phyloP scores from a whole-genome alignment of 1,284 basidiomycete species.

The Pseudozyma hubeiensis region DNA sequence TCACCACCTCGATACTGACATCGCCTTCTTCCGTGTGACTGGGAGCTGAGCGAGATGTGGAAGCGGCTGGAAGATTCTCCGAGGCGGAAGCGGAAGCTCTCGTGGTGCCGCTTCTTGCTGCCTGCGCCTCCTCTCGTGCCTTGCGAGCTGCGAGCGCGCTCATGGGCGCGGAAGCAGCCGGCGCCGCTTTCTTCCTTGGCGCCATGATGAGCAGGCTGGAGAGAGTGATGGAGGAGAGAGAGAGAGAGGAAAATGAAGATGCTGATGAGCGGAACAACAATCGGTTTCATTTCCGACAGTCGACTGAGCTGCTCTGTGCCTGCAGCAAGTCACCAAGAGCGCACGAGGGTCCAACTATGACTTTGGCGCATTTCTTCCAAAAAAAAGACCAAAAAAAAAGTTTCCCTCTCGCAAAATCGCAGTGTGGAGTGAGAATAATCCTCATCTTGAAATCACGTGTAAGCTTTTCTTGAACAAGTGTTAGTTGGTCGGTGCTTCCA shows the following conservation, averaged over 20 bases:
- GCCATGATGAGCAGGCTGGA: slow-evolving; percentile 15
- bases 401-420: background rate
- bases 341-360: slow-evolving; percentile 1
- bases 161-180: background rate
- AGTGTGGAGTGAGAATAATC: background rate
- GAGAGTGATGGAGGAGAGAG: background rate
- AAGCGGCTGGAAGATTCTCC: background rate
- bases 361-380: slow-evolving; percentile 1
- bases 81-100: slow-evolving; percentile 3
- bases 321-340: slow-evolving; percentile 1
- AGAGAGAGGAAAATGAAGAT: too few relatives aligned
- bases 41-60: slow-evolving; percentile 5
- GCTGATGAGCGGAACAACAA: too few relatives aligned
- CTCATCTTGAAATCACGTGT: slow-evolving; percentile 6
- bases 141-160: slow-evolving; percentile 48
- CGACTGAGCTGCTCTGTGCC: slow-evolving; percentile 15
- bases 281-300: too few relatives aligned
- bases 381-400: background rate
- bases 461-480: background rate
- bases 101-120: background rate
- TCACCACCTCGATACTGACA: slow-evolving; percentile 11
- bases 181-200: slow-evolving; percentile 8
- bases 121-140: slow-evolving; percentile 20
- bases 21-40: slow-evolving; percentile 1
- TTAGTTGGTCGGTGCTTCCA: too few relatives aligned